phyloP scores from a whole-genome alignment of 2,329 filamentous ascomycete species.

The Aspergillus sp. region DNA sequence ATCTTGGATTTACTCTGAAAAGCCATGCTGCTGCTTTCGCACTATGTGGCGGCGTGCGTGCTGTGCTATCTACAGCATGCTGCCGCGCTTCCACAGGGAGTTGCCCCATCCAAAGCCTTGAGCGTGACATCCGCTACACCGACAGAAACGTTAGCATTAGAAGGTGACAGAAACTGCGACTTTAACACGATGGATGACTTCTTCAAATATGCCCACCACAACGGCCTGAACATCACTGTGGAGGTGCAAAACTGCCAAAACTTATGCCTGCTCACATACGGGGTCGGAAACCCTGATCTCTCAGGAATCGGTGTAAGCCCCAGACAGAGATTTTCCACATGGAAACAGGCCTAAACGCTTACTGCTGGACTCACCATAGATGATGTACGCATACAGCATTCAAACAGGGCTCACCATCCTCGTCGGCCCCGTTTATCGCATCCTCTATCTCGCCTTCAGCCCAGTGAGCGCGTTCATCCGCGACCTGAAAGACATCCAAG shows the following conservation, averaged over 20 bases:
- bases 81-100: conserved; percentile 7
- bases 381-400: conserved; percentile 9
- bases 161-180: conserved; percentile 1
- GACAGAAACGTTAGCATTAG: background rate
- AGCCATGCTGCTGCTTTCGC: background rate
- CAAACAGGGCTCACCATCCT: conserved; percentile 6
- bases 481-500: conserved; percentile 5
- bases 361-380: background rate
- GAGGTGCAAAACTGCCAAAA: conserved; percentile 10
- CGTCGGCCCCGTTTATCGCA: conserved; percentile 2
- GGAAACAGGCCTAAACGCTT: too few species aligned
- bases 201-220: conserved; percentile 3
- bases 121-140: background rate
- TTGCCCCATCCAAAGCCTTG: background rate
- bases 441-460: conserved; percentile 1
- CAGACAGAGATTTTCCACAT: too few species aligned
- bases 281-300: conserved; percentile 8
- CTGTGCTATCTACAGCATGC: background rate
- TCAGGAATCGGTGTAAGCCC: conserved; percentile 9
- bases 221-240: conserved; percentile 6
- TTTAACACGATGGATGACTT: conserved; percentile 5
- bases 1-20: background rate
- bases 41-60: background rate
- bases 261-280: conserved; percentile 8
- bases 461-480: background rate